phyloP scores from a whole-genome alignment of 106 monocot genomes.

The Platanthera zijinensis region DNA sequence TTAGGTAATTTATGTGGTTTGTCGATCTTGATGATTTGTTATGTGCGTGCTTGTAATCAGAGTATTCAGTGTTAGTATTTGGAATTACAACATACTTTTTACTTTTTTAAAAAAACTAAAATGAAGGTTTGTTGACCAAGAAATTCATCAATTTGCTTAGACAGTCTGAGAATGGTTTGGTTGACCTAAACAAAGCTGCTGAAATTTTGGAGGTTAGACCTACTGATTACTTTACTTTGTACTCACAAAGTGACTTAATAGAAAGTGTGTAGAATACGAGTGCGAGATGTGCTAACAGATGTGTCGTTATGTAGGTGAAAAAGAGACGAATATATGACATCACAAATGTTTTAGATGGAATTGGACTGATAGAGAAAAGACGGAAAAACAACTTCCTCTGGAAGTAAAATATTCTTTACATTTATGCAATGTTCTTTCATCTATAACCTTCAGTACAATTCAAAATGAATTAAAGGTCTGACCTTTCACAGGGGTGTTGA shows the following conservation, averaged over 20 bases:
- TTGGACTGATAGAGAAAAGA: constrained; percentile 88
- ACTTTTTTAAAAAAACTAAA: not conserved
- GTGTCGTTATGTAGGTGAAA: constrained; percentile 49
- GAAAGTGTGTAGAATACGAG: not conserved
- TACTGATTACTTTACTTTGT: not conserved
- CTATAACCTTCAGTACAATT: not conserved
- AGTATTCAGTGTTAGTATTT: not conserved
- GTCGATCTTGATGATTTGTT: not conserved
- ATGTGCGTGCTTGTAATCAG: not conserved
- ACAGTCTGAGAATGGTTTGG: constrained; percentile 71
- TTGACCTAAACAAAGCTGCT: constrained; percentile 94
- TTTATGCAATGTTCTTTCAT: not conserved
- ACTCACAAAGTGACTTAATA: not conserved
- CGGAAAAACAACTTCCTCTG: constrained; percentile 80
- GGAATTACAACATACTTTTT: not conserved
- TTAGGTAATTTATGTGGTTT: constrained; percentile 47
- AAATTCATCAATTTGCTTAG: constrained; percentile 83
- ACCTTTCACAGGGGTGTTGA: constrained; percentile 48
- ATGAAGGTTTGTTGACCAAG: constrained; percentile 68
- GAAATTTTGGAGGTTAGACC: constrained; percentile 65
- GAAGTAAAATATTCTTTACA: constrained; percentile 49
- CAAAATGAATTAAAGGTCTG: constrained; percentile 1
- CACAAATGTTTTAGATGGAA: constrained; percentile 93
- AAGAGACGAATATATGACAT: constrained; percentile 96
- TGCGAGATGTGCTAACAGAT: not conserved